These are phyloP conservation scores for Aureobasidium musti DNA, from an alignment of 2,329 filamentous ascomycete species.

Conservation along the genomic window DNA sequence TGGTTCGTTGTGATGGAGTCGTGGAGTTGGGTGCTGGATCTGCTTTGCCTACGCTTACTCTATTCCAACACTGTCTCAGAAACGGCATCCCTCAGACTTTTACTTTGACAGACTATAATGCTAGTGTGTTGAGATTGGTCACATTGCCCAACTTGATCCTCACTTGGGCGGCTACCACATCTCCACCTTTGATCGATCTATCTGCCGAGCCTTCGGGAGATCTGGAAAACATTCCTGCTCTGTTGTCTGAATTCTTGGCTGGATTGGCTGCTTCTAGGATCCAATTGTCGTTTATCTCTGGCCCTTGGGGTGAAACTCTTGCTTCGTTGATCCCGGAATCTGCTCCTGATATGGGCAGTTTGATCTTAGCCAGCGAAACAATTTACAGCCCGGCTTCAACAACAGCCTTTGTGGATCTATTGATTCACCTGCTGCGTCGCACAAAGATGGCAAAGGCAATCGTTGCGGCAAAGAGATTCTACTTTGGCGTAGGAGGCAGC, in stretches of 20 bases:
- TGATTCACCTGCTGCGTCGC: constrained; percentile 59
- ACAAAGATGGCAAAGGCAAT: constrained; percentile 62
- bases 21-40: constrained; percentile 75
- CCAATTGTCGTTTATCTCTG: constrained; percentile 67
- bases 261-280: constrained; percentile 57
- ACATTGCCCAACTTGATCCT: constrained; percentile 78
- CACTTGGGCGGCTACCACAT: constrained; percentile 54
- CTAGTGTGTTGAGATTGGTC: constrained; percentile 72
- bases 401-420: constrained; percentile 65
- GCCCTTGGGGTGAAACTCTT: constrained; percentile 68
- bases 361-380: constrained; percentile 75
- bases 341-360: constrained; percentile 45
- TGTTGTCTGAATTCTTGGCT: constrained; percentile 61
- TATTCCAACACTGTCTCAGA: constrained; percentile 65
- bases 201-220: constrained; percentile 45
- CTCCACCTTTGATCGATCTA: constrained; percentile 31
- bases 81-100: constrained; percentile 58
- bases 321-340: constrained; percentile 56
- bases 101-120: constrained; percentile 77
- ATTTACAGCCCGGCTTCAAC: constrained; percentile 78
- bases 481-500: constrained; percentile 82
- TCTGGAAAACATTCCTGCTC: constrained; percentile 61
- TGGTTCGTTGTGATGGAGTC: constrained; percentile 52
- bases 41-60: constrained; percentile 68
- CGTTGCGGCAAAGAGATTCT: constrained; percentile 75